Conservation (phyloP, 1,284 basidiomycete genomes). For the Rhizoctonia solani region DNA sequence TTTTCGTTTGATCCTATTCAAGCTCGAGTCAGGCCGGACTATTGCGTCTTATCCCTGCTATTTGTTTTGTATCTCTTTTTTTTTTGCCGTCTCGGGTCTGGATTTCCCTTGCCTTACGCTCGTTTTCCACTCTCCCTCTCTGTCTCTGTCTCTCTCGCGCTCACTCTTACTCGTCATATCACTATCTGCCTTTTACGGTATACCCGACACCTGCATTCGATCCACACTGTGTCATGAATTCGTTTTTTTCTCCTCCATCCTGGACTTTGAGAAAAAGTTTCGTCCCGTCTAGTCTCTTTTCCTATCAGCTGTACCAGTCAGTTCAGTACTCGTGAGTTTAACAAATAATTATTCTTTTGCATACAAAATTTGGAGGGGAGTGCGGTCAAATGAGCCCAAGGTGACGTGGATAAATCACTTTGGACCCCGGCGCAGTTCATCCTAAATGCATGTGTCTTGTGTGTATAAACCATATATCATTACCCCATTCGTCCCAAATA, state of each 20-base stretch:
- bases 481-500: neutral
- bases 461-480: too few species aligned
- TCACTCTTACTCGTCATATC: neutral
- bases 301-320: slow-evolving; percentile 31
- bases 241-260: neutral
- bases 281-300: neutral
- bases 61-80: neutral
- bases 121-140: neutral
- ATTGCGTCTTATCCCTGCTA: too few species aligned
- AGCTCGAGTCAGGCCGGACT: neutral
- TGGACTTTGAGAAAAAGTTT: slow-evolving; percentile 18
- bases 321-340: slow-evolving; percentile 28
- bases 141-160: slow-evolving; percentile 3
- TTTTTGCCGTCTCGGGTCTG: neutral
- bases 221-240: slow-evolving; percentile 35
- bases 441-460: too few species aligned
- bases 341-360: slow-evolving; percentile 22
- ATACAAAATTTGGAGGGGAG: neutral
- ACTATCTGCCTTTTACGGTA: slow-evolving; percentile 22
- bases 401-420: too few species aligned
- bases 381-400: too few species aligned
- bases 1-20: neutral
- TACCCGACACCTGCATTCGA: slow-evolving; percentile 33
- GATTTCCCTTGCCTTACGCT: too few species aligned
- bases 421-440: too few species aligned